These are phyloP conservation scores for Taxawa tesnikishii DNA, from an alignment of 2,329 filamentous ascomycete genomes.

Conservation along the genomic window DNA sequence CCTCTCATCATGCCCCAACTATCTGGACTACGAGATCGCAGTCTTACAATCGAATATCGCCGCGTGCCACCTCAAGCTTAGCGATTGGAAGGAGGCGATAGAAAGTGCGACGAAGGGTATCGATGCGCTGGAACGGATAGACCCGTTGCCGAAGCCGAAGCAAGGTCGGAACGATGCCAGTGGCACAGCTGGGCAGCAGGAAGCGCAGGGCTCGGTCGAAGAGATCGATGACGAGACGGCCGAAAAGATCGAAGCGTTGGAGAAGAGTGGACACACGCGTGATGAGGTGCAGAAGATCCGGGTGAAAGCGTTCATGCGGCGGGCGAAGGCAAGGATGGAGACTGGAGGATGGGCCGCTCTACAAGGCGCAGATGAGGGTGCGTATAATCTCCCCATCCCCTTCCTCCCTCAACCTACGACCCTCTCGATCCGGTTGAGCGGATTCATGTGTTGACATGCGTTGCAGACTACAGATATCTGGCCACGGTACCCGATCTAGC, in stretches of 20 bases:
- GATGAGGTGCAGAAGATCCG: slow-evolving; percentile 65
- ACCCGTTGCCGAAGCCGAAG: slow-evolving; percentile 25
- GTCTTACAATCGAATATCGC: slow-evolving; percentile 82
- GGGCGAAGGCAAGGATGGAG: slow-evolving; percentile 60
- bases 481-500: slow-evolving; percentile 48
- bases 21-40: slow-evolving; percentile 77
- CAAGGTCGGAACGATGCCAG: slow-evolving; percentile 12
- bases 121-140: slow-evolving; percentile 55
- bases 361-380: slow-evolving; percentile 54
- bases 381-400: neutral
- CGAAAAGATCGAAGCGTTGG: slow-evolving; percentile 29
- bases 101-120: slow-evolving; percentile 61
- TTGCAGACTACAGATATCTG: slow-evolving; percentile 67
- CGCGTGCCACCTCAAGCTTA: slow-evolving; percentile 74
- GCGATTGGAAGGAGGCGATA: slow-evolving; percentile 74
- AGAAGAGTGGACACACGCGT: slow-evolving; percentile 27
- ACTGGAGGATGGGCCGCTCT: slow-evolving; percentile 69
- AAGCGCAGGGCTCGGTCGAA: slow-evolving; percentile 23
- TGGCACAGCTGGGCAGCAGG: slow-evolving; percentile 8
- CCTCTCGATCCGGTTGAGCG: too few relatives aligned
- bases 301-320: slow-evolving; percentile 69
- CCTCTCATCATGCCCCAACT: slow-evolving; percentile 64
- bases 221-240: slow-evolving; percentile 36
- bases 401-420: too few relatives aligned
- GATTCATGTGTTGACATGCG: too few relatives aligned